Conservation (phyloP, 352 stramenopile species). For the Pythium phragmiticola region DNA sequence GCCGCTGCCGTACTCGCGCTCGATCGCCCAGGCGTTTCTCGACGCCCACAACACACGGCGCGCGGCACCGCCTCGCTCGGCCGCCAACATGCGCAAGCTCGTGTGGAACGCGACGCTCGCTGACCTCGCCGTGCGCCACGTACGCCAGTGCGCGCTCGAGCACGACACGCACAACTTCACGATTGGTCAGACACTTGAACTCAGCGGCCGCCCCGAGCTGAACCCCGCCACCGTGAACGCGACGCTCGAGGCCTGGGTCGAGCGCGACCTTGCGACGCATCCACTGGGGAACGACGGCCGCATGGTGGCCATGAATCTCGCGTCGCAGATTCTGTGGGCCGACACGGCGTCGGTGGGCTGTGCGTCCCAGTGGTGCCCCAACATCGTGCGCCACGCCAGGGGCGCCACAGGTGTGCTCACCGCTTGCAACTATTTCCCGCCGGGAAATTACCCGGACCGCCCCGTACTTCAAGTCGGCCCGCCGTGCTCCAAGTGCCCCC, state of each 20-base stretch:
- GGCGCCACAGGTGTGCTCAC: constrained; percentile 20
- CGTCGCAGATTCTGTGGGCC: constrained; percentile 27
- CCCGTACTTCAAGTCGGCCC: constrained; percentile 16
- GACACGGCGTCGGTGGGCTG: constrained; percentile 22
- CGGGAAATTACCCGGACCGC: constrained; percentile 21
- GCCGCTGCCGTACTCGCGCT: constrained; percentile 21
- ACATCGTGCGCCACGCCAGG: constrained; percentile 6
- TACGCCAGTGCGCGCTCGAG: constrained; percentile 13
- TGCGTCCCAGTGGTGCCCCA: constrained; percentile 26
- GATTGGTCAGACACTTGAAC: constrained; percentile 17
- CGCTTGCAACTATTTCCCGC: constrained; percentile 26
- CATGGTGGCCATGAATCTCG: constrained; percentile 15
- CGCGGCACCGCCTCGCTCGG: constrained; percentile 13
- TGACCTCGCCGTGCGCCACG: neutral
- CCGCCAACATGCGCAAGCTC: constrained; percentile 24
- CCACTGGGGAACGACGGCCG: constrained; percentile 16
- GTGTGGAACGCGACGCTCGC: constrained; percentile 26
- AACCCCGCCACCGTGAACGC: constrained; percentile 12
- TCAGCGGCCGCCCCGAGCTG: constrained; percentile 7
- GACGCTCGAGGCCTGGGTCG: constrained; percentile 20
- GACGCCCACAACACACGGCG: constrained; percentile 21
- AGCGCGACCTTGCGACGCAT: constrained; percentile 11
- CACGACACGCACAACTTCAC: constrained; percentile 18
- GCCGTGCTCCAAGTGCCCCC: constrained; percentile 14
- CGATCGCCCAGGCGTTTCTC: constrained; percentile 23